Evolutionary conservation across 345 rosid species (phyloP), one percentile per base, ranked within the genome.

Genomic region (Aegle marmelos): DNA sequence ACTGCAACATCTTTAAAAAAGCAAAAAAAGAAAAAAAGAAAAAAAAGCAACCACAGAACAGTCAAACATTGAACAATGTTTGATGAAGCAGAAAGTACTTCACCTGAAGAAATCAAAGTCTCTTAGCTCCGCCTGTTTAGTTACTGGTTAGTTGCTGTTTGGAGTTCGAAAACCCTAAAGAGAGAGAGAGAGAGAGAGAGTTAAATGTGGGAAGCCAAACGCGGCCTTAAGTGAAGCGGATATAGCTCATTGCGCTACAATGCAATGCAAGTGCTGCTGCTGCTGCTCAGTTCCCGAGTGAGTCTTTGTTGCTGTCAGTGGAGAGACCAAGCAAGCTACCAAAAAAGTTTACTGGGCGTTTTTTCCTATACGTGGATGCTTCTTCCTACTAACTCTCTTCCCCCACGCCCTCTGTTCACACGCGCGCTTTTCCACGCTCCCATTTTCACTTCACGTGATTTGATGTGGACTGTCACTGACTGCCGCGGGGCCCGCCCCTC

Each of bases 361-460:
- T 64, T 64, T 65, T 13, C 0, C 62, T 48, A 64, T 75, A 64
- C 50, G 37, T 22, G 7, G 71, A 1, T 5, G 70, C 59, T 36
- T 27, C 45, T 24, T 31, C 17, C 31, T 45, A 30, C 31, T 21
- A 6, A 45, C 50, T 24, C 28, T 3, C 16, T 9, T 11, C 39
- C 27, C 69, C 62, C 69, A 39, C 69, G 10, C 68, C 45, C n/a
- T 28, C 8, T 5, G 1, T 2, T 8, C 39, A 0, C 69, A 62
- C 77, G 69, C 77, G 69, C 77, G 45, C 75, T 56, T 6, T 21
- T 5, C 30, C 73, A 72, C 77, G 80, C 72, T 61, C 75, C 69
- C n/a, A 25, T 4, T 41, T 58, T 45, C 50, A 1, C 17, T 45
- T 45, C 79, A 58, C 66, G 76, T 78, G 82, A 57, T 50, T 37